Evolutionary conservation across 306 rosid species (phyloP), one percentile per base, ranked within the genome.

Genomic region (Vachellia pachyceras): DNA sequence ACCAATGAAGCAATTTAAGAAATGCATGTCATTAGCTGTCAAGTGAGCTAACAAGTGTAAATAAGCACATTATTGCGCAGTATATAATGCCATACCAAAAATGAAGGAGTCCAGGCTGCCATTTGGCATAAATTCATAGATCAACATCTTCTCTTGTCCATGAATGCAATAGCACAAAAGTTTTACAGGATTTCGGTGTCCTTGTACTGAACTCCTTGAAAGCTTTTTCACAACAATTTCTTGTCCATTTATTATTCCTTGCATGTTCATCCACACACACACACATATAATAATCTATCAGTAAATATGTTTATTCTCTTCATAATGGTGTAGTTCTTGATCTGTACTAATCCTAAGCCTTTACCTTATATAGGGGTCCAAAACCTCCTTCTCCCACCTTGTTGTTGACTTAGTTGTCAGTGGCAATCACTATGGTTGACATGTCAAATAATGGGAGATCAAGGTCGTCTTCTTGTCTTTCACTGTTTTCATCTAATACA

Each of bases 121-220:
- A 83, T 84, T 86, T 23, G 85, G 78, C 89, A 86, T 77, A 44
- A 76, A 83, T 77, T 86, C 89, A 58, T 83, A 83, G 4, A 86
- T 57, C 40, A 86, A 80, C 87, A 83, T 46, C 33, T 66, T 83
- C 63, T 86, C 87, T 10, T 86, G 83, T 69, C 80, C 85, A 40
- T 78, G 80, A 69, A 78, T 74, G 85, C 83, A 81, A 54, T 64
- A 86, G 20, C 87, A 87, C 1, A 83, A 71, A 70, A 86, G 85
- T 70, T 55, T 86, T 35, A 83, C 87, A 23, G 81, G 84, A 64
- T 84, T 84, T 20, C 86, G 73, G 79, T 78, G 90, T 40, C 87
- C 89, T 80, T 86, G 89, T 41, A 85, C 58, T 5, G 89, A 86
- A 67, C 75, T 71, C 37, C 41, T 71, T 1, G 81, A 83, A 57